A percentile compares a stretch with the other conserved stretches of the same genome.
These are phyloP conservation scores for Diaporthe humulicola DNA, from an alignment of 2,329 filamentous ascomycete species.

Conservation along the genomic window DNA sequence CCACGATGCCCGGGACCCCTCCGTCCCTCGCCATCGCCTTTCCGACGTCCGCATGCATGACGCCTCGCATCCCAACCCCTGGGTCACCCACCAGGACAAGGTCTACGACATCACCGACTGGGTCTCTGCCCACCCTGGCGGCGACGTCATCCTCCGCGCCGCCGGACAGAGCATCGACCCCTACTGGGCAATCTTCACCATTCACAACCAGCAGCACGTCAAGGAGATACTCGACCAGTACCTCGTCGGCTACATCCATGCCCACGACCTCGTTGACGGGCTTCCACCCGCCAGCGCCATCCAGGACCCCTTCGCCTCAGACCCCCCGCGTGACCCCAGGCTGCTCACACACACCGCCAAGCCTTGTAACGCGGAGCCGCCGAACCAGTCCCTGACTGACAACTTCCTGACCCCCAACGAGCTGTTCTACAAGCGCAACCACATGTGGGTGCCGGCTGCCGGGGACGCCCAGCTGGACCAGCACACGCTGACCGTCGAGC, in stretches of 20 bases:
- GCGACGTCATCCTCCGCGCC: conserved; percentile 76
- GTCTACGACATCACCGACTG: conserved; percentile 81
- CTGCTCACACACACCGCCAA: conserved; percentile 66
- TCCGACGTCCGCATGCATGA: conserved; percentile 66
- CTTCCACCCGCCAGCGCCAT: conserved; percentile 65
- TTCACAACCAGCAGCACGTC: conserved; percentile 76
- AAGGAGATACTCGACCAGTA: conserved; percentile 75
- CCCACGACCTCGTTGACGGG: conserved; percentile 70
- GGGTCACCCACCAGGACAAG: conserved; percentile 74
- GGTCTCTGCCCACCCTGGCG: conserved; percentile 75
- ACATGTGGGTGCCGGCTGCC: conserved; percentile 72
- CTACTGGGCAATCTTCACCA: conserved; percentile 79
- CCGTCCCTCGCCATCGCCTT: conserved; percentile 63
- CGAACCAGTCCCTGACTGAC: conserved; percentile 59
- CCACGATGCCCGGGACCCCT: conserved; percentile 53
- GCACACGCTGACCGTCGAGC: conserved; percentile 66
- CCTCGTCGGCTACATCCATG: conserved; percentile 72
- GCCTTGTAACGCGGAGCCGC: conserved; percentile 74
- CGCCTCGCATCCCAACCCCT: conserved; percentile 66
- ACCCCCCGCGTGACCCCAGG: conserved; percentile 64
- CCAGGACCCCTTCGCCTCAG: conserved; percentile 71
- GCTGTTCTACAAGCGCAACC: conserved; percentile 72
- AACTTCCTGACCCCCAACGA: conserved; percentile 68
- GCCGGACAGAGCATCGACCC: conserved; percentile 75
- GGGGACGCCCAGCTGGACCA: conserved; percentile 51